Evolutionary conservation across 2,329 filamentous ascomycete genomes (phyloP).

Genomic region (Stemphylium vesicarium): DNA sequence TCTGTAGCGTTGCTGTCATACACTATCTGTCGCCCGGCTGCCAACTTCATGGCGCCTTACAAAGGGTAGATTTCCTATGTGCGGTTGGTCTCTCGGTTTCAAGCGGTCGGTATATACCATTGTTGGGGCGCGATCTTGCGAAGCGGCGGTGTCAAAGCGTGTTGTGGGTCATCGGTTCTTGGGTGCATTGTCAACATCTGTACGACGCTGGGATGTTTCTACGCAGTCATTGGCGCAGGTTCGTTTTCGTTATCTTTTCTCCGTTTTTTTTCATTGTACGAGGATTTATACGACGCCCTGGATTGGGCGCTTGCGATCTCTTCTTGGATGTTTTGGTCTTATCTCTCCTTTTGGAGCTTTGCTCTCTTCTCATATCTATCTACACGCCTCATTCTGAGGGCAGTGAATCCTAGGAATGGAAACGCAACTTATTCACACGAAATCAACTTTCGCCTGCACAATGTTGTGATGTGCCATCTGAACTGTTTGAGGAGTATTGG

Average conservation of each 20-base stretch:
- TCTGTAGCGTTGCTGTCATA: slow-evolving; percentile 43
- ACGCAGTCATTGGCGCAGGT: slow-evolving; percentile 41
- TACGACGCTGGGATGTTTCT: slow-evolving; percentile 52
- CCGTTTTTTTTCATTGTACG: slow-evolving; percentile 39
- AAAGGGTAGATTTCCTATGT: slow-evolving; percentile 52
- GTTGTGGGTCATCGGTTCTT: slow-evolving; percentile 38
- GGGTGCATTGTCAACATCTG: slow-evolving; percentile 45
- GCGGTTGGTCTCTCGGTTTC: slow-evolving; percentile 40
- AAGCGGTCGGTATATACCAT: slow-evolving; percentile 52
- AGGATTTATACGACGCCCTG: slow-evolving; percentile 38
- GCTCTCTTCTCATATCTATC: slow-evolving; percentile 31
- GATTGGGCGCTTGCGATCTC: slow-evolving; percentile 31
- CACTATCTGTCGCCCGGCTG: slow-evolving; percentile 40
- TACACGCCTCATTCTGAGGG: slow-evolving; percentile 46
- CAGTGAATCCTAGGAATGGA: slow-evolving; percentile 45
- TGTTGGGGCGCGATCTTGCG: slow-evolving; percentile 45
- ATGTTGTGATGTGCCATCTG: neutral
- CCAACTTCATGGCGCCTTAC: slow-evolving; percentile 30
- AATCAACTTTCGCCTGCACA: neutral
- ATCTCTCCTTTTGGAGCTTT: slow-evolving; percentile 28
- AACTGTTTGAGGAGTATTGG: neutral
- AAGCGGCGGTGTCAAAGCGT: slow-evolving; percentile 48
- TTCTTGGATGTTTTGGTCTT: slow-evolving; percentile 41
- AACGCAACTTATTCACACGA: slow-evolving; percentile 37
- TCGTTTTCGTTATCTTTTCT: slow-evolving; percentile 25